Evolutionary conservation across 129 eudicot species (phyloP), one percentile per base, ranked within the genome.

Genomic region (Flaveria sonorensis): DNA sequence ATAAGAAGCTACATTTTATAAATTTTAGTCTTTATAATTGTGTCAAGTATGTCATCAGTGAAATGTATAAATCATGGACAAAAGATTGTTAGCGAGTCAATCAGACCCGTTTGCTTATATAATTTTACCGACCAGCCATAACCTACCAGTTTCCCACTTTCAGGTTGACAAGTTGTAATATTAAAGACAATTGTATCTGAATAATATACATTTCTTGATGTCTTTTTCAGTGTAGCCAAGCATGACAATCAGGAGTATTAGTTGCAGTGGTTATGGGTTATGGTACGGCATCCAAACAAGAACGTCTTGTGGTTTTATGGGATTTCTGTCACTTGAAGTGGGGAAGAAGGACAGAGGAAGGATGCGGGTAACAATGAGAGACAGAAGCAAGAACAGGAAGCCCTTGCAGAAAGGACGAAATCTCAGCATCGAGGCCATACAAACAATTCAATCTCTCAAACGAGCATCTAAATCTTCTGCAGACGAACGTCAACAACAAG

Each of bases 381-480:
- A 90, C 87, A 82, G 91, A 75, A 79, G 91, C 75, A 88, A 88
- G 73, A 90, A 88, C 73, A 81, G 93, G 71, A 90, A 88, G 57
- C 93, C 89, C 7, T 82, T 90, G 68, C 96, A 90, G 65, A 90
- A 71, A 79, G 96, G 96, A 23, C 77, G 96, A 28, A 80, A 84
- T 76, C 91, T 90, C 12, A 88, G 93, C 85, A 86, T 88, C 4
- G 91, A 90, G 73, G 96, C 96, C 52, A 90, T 90, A 57, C 96
- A 90, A 81, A 86, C 96, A 8, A 78, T 90, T 75, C 96, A 90
- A 72, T 83, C 86, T 11, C 87, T 90, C 24, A 90, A 90, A 79
- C 85, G 96, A 26, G 85, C 84, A 21, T 62, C 60, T 16, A 83
- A 75, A 39, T 19, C 28, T 45, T 72, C 68, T 28, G 68, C 19